These are phyloP conservation scores for Paracamarosporium sp. DNA, from an alignment of 2,329 filamentous ascomycete species.

Conservation along the genomic window DNA sequence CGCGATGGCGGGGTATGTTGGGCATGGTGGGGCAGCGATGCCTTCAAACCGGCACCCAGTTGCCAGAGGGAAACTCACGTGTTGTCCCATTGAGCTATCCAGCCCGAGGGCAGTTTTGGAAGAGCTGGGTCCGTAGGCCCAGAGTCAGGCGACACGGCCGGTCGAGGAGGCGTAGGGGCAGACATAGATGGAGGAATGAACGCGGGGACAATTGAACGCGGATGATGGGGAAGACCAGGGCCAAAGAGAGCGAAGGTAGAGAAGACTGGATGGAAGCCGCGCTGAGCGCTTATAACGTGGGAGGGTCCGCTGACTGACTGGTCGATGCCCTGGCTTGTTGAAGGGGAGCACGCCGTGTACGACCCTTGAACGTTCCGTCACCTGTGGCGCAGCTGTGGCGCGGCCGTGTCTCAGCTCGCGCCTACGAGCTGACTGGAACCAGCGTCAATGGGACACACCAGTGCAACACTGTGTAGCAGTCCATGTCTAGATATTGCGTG, in stretches of 20 bases:
- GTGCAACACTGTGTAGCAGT: too few species aligned
- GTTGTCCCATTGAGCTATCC: conserved; percentile 51
- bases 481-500: too few species aligned
- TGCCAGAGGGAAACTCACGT: conserved; percentile 30
- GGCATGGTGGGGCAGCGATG: conserved; percentile 4
- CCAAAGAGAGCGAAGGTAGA: conserved; percentile 2
- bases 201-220: conserved; percentile 3
- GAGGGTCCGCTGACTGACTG: conserved; percentile 20
- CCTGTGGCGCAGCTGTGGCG: conserved; percentile 6
- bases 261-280: conserved; percentile 14
- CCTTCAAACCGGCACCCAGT: neutral
- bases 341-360: neutral
- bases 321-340: conserved; percentile 11
- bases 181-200: conserved; percentile 31
- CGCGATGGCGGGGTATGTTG: conserved; percentile 23
- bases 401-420: neutral
- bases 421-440: neutral
- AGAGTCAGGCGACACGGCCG: conserved; percentile 46
- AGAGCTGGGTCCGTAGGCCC: conserved; percentile 47
- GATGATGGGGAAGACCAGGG: neutral
- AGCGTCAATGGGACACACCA: too few species aligned
- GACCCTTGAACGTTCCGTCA: neutral
- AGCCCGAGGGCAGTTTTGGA: conserved; percentile 46
- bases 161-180: conserved; percentile 44
- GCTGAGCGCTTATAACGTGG: conserved; percentile 29